A percentile compares a stretch with the other conserved stretches of the same genome.
phyloP scores from a whole-genome alignment of 805 yeast species.

The Kodamaea neixiangensis region DNA sequence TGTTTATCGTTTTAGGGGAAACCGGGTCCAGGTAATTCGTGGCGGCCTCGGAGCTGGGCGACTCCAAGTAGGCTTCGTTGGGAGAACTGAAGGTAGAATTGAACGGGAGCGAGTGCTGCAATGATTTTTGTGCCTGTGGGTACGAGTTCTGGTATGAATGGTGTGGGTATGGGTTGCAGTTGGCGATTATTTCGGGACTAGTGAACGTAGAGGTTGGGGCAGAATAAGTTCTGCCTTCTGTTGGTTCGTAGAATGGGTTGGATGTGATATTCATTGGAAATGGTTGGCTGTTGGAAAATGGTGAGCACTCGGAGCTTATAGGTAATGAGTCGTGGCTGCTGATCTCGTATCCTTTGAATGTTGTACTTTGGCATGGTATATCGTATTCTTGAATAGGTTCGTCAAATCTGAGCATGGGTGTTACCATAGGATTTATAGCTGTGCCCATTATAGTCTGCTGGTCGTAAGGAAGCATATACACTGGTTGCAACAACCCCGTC shows the following conservation, averaged over 20 bases:
- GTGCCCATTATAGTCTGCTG: constrained; percentile 24
- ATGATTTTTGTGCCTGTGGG: background rate
- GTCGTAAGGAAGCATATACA: constrained; percentile 43
- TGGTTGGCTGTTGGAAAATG: background rate
- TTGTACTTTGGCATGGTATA: background rate
- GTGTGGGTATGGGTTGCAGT: background rate
- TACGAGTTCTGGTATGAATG: background rate
- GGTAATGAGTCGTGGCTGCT: background rate
- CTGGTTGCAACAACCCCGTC: no score
- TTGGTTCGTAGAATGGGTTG: background rate
- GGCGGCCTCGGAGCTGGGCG: background rate
- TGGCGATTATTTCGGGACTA: no score
- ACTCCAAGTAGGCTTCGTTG: background rate
- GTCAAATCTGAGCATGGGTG: background rate
- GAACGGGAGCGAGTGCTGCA: background rate
- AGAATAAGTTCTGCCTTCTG: background rate
- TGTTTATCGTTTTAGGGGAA: background rate
- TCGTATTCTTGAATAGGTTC: background rate
- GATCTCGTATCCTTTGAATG: background rate
- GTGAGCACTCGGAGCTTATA: background rate
- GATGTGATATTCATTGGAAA: background rate
- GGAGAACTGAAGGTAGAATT: background rate
- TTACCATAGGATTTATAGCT: background rate
- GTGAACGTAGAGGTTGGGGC: no score
- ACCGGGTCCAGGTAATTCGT: background rate